Evolutionary conservation across 306 rosid species (phyloP), one percentile per base, ranked within the genome.

Genomic region (Rosa persica): DNA sequence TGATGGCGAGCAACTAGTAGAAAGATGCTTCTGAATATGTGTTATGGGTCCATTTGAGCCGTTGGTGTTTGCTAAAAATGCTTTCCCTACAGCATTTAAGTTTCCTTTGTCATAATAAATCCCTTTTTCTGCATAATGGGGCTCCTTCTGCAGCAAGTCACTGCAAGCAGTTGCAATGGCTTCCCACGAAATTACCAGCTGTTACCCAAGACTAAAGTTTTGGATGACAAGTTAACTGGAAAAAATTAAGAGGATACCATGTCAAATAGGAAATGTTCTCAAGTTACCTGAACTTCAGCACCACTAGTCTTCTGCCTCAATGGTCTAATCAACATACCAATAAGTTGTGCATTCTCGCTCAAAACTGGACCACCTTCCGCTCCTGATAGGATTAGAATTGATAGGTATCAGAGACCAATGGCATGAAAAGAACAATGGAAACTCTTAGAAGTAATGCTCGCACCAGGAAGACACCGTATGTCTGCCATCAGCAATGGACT

Each of bases 181-280:
- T 84, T 87, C 93, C 98, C 98, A 94, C 39, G 98, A 97, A 88
- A 94, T 85, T 86, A 94, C 92, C 90, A 94, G 91, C 98, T 94
- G 94, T 90, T 83, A 90, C 81, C 90, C 88, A 88, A 84, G 87
- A 84, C 93, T 88, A 90, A 85, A 87, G 86, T 83, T 84, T 91
- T 85, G 86, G 85, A 84, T 83, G 89, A 92, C 81, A 88, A 77
- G 89, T 87, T 83, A 84, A 89, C 87, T 78, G 76, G 79, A 85
- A 74, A 78, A 61, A 36, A 17, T 30, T 9, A 36, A 19, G 43
- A 38, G 0, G 8, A 38, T 30, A 66, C 46, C 39, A 17, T 46
- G 72, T 8, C 70, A 38, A 30, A 64, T 30, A 64, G n/a, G 11
- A 80, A 6, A 76, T 68, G 66, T 67, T 54, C 69, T 73, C 16